These are phyloP conservation scores for Lentinula sp. DNA, from an alignment of 768 basidiomycete genomes.

Conservation along the genomic window DNA sequence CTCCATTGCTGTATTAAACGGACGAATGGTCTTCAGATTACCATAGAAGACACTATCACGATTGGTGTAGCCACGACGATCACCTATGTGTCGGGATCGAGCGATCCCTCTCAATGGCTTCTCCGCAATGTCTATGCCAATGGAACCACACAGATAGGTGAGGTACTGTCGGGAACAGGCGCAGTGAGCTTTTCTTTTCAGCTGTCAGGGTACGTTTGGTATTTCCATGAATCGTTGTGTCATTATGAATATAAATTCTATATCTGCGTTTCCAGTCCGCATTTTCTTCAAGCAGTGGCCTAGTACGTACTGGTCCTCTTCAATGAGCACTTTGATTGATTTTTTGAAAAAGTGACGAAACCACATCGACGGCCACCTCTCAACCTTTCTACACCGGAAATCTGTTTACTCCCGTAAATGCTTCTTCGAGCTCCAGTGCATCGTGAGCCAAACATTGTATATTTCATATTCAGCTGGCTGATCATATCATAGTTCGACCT, in stretches of 20 bases:
- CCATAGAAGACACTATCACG: neutral
- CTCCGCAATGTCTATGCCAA: constrained; percentile 1
- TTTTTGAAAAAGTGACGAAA: neutral
- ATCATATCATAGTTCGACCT: neutral
- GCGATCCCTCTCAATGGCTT: neutral
- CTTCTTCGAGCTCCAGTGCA: neutral
- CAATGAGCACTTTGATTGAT: neutral
- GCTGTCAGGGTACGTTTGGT: neutral
- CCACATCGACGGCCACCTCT: neutral
- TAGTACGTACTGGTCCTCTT: neutral
- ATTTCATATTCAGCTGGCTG: neutral
- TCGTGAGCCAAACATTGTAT: neutral
- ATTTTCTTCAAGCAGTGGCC: neutral
- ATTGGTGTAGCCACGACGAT: neutral
- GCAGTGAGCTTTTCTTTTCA: neutral
- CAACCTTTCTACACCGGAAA: constrained; percentile 1
- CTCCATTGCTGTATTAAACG: neutral
- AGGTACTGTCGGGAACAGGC: neutral
- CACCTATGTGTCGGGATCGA: neutral
- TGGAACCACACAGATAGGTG: neutral
- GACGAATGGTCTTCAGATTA: neutral
- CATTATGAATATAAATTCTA: neutral
- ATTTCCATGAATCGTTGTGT: neutral
- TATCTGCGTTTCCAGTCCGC: neutral
- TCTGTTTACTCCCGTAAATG: neutral